These are phyloP conservation scores for Vanderwaltozyma polyspora DNA, from an alignment of 805 yeast genomes.

Conservation along the genomic window DNA sequence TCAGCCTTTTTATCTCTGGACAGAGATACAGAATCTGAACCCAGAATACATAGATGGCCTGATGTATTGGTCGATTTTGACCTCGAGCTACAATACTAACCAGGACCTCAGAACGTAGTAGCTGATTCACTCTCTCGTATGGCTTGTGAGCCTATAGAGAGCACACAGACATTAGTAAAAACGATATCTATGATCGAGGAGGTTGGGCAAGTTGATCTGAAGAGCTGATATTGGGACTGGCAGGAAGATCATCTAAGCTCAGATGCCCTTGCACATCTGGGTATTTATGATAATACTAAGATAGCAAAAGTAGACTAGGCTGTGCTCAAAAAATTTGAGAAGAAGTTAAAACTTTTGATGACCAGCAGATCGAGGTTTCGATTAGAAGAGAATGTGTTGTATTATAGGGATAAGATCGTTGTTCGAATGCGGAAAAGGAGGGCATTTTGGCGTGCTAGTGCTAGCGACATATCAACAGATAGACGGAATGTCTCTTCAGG, in stretches of 20 bases:
- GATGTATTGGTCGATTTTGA: conserved; percentile 6
- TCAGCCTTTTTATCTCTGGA: conserved; percentile 3
- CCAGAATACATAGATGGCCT: conserved; percentile 4
- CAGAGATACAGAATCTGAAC: conserved; percentile 6
- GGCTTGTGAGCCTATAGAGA: too few species aligned
- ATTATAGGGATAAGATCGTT: neutral
- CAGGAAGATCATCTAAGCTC: too few species aligned
- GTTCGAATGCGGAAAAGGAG: too few species aligned
- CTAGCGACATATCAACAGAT: too few species aligned
- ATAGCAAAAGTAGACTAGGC: too few species aligned
- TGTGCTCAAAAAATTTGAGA: neutral
- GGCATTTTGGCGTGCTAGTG: too few species aligned
- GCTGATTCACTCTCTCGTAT: conserved; percentile 12
- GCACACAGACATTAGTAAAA: too few species aligned
- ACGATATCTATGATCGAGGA: too few species aligned
- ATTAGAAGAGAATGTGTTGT: neutral
- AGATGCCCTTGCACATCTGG: too few species aligned
- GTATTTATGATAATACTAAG: too few species aligned
- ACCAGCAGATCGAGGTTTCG: neutral
- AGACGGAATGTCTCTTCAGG: too few species aligned
- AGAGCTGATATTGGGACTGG: too few species aligned
- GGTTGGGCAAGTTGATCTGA: neutral
- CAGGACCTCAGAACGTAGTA: conserved; percentile 7
- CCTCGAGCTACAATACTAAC: conserved; percentile 5
- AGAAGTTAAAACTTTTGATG: neutral